Percentiles rank a stretch among this genome's conserved stretches.
Evolutionary conservation across 495 filamentous ascomycete genomes (phyloP).

Genomic region (Penicillium samsonianum): DNA sequence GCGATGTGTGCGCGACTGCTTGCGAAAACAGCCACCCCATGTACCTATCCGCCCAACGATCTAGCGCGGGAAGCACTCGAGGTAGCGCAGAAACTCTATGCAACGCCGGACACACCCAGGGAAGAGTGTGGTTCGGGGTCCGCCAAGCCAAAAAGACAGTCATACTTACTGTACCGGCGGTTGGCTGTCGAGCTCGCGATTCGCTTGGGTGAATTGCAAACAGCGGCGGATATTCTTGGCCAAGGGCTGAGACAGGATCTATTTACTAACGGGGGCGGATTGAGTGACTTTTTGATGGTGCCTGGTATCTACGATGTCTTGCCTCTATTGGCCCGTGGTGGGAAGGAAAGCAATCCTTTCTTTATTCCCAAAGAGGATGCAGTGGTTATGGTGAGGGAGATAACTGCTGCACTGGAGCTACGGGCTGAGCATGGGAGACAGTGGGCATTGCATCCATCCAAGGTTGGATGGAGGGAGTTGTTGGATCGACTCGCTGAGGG

Average conservation of each 20-base stretch:
- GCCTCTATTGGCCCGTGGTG: not conserved
- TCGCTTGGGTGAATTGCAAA: not conserved
- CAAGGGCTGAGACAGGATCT: not conserved
- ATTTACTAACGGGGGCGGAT: not conserved
- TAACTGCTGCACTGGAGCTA: not conserved
- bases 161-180: not conserved
- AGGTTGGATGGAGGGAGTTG: constrained; percentile 9
- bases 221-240: not conserved
- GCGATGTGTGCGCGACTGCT: constrained; percentile 5
- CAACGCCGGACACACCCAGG: not conserved
- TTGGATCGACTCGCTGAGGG: constrained; percentile 5
- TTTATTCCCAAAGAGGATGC: constrained; percentile 3
- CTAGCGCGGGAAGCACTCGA: not conserved
- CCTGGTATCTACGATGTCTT: constrained; percentile 7
- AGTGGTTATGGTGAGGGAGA: not conserved
- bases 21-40: not conserved
- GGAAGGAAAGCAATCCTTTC: constrained; percentile 4
- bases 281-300: not conserved
- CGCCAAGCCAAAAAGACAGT: not conserved
- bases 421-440: constrained; percentile 1
- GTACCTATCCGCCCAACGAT: not conserved
- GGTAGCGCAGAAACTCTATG: not conserved
- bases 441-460: constrained; percentile 2
- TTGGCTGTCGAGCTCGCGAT: not conserved
- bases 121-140: not conserved